These are phyloP conservation scores for Breynia disticha DNA, from an alignment of 441 rosid genomes.

Conservation along the genomic window DNA sequence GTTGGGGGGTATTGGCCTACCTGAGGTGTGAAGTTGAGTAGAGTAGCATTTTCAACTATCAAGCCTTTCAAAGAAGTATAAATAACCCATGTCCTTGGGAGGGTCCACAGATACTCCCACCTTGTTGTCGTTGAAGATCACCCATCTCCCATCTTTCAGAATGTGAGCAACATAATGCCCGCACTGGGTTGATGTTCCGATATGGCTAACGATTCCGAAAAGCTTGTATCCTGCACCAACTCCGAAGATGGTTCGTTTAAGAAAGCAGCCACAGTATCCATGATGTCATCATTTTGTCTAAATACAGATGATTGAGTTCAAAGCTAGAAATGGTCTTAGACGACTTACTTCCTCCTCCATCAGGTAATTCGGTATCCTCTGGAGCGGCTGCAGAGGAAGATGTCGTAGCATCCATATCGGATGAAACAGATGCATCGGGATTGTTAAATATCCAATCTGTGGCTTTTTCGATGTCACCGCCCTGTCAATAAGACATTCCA, in stretches of 20 bases:
- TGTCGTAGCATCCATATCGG: constrained; percentile 70
- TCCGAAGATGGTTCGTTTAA: not conserved
- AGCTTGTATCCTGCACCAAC: constrained; percentile 66
- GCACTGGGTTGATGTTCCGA: constrained; percentile 88
- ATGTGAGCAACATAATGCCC: constrained; percentile 97
- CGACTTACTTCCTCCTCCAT: constrained; percentile 88
- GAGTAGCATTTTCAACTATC: constrained; percentile 26
- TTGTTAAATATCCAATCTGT: constrained; percentile 97
- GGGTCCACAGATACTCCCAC: constrained; percentile 79
- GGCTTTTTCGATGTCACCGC: constrained; percentile 87
- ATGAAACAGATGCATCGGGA: constrained; percentile 60
- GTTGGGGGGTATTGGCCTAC: too few relatives aligned
- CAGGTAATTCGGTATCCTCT: constrained; percentile 44
- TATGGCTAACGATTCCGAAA: constrained; percentile 86
- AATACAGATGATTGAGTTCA: not conserved
- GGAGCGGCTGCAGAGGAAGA: constrained; percentile 28
- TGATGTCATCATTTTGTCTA: too few relatives aligned
- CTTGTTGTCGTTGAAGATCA: constrained; percentile 80
- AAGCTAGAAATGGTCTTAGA: constrained; percentile 12
- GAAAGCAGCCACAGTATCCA: not conserved
- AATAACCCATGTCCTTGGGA: constrained; percentile 94
- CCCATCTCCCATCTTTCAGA: constrained; percentile 82
- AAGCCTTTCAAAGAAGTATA: constrained; percentile 87
- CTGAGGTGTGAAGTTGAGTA: too few relatives aligned
- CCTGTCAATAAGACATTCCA: constrained; percentile 30